Evolutionary conservation across 1,284 basidiomycete genomes (phyloP).

Genomic region (Moesziomyces antarcticus): DNA sequence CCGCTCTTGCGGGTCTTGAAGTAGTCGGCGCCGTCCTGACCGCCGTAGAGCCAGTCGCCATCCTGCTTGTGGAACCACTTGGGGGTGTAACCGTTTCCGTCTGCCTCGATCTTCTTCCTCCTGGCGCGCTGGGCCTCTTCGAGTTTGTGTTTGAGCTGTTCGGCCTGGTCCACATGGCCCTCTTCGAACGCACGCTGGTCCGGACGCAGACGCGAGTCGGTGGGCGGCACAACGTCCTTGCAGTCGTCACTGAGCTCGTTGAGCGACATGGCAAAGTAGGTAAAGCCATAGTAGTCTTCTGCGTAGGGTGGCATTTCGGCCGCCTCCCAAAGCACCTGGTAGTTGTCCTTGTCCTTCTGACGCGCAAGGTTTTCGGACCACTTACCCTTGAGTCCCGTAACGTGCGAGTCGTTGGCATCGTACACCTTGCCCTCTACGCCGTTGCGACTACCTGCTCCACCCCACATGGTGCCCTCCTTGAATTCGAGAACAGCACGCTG

Average conservation of each 20-base stretch:
- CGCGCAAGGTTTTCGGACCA: slow-evolving; percentile 60
- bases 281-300: slow-evolving; percentile 66
- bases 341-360: slow-evolving; percentile 61
- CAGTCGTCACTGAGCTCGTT: slow-evolving; percentile 72
- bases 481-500: slow-evolving; percentile 59
- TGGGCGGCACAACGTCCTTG: slow-evolving; percentile 77
- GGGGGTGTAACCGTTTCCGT: slow-evolving; percentile 34
- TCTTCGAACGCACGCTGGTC: slow-evolving; percentile 88
- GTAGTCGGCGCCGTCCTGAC: slow-evolving; percentile 49
- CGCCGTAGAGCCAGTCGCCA: slow-evolving; percentile 60
- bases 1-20: slow-evolving; percentile 41
- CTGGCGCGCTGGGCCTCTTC: slow-evolving; percentile 73
- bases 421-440: slow-evolving; percentile 57
- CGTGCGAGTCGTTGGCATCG: slow-evolving; percentile 54
- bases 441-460: slow-evolving; percentile 56
- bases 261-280: slow-evolving; percentile 66
- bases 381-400: slow-evolving; percentile 57
- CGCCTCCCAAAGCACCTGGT: slow-evolving; percentile 64
- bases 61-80: slow-evolving; percentile 63
- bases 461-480: slow-evolving; percentile 66
- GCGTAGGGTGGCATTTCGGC: slow-evolving; percentile 59
- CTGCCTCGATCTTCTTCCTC: slow-evolving; percentile 69
- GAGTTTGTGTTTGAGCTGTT: slow-evolving; percentile 78
- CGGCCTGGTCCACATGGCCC: slow-evolving; percentile 80
- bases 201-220: slow-evolving; percentile 85